phyloP scores from a whole-genome alignment of 2,329 filamentous ascomycete genomes.

The Pseudocercospora crystallina region DNA sequence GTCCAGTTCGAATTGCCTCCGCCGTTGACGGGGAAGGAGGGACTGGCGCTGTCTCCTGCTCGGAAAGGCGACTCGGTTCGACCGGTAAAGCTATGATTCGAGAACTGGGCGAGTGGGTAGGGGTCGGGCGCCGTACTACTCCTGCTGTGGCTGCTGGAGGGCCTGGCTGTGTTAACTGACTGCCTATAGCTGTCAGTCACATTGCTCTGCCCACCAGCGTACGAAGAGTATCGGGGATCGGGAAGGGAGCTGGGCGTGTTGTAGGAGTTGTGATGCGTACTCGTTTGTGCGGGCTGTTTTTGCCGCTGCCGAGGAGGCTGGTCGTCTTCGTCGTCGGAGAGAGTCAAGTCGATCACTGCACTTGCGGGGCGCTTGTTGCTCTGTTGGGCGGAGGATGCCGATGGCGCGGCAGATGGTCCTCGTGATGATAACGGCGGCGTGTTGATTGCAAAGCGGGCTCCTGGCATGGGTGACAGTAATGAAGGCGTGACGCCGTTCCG shows the following conservation, averaged over 20 bases:
- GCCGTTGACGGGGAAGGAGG: conserved; percentile 10
- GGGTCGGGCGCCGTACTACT: conserved; percentile 12
- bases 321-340: conserved; percentile 50
- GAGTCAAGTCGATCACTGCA: conserved; percentile 51
- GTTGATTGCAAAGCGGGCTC: conserved; percentile 39
- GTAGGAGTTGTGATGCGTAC: conserved; percentile 24
- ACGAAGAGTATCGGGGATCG: conserved; percentile 22
- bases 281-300: conserved; percentile 30
- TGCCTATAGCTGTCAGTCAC: conserved; percentile 27
- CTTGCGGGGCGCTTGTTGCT: conserved; percentile 45
- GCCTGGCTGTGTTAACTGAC: conserved; percentile 22
- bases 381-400: conserved; percentile 32
- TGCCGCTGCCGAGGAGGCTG: conserved; percentile 35
- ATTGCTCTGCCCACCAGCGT: conserved; percentile 14
- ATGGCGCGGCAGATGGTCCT: conserved; percentile 39
- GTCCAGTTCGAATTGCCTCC: conserved; percentile 4
- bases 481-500: conserved; percentile 23
- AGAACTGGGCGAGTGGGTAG: conserved; percentile 2
- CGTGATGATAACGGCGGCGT: conserved; percentile 50
- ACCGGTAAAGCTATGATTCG: conserved; percentile 6
- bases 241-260: conserved; percentile 27
- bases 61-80: conserved; percentile 13
- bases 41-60: conserved; percentile 11
- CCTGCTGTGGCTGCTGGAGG: conserved; percentile 18
- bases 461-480: conserved; percentile 18